Conservation (phyloP, 2,329 filamentous ascomycete species). For the Stylonectria norvegica region DNA sequence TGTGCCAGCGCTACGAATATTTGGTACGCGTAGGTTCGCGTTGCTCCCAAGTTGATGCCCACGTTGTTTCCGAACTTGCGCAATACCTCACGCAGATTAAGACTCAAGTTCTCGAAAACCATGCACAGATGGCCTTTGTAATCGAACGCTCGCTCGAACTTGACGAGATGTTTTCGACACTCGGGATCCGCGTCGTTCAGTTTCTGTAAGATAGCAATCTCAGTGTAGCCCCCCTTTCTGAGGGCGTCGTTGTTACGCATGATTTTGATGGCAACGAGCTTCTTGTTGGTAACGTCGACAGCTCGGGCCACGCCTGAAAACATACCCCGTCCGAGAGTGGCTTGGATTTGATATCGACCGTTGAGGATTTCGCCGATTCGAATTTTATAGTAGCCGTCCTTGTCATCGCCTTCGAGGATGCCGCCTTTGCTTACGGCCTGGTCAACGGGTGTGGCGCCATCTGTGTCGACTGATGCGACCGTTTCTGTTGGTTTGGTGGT, state of each 20-base stretch:
- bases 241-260: constrained; percentile 95
- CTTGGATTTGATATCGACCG: constrained; percentile 82
- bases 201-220: constrained; percentile 88
- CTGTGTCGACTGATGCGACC: constrained; percentile 36
- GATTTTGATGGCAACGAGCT: constrained; percentile 92
- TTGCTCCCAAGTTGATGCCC: constrained; percentile 84
- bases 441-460: constrained; percentile 46
- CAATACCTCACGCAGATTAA: constrained; percentile 89
- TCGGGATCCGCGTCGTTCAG: constrained; percentile 82
- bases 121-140: constrained; percentile 95
- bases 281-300: constrained; percentile 68
- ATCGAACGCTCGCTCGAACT: constrained; percentile 82
- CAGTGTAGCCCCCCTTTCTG: constrained; percentile 86
- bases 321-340: constrained; percentile 87
- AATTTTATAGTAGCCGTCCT: constrained; percentile 94
- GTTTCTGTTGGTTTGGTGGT: constrained; percentile 45
- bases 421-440: constrained; percentile 64
- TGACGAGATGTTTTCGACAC: constrained; percentile 87
- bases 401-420: constrained; percentile 88
- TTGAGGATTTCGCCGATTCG: constrained; percentile 88
- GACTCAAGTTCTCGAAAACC: constrained; percentile 90
- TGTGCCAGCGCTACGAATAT: constrained; percentile 88
- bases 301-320: constrained; percentile 95
- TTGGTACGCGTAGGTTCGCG: constrained; percentile 86
- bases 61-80: constrained; percentile 95